A percentile compares a stretch with the other conserved stretches of the same genome.
Evolutionary conservation across 1,284 basidiomycete genomes (phyloP).

Genomic region (Gastroboletus turbinatus): DNA sequence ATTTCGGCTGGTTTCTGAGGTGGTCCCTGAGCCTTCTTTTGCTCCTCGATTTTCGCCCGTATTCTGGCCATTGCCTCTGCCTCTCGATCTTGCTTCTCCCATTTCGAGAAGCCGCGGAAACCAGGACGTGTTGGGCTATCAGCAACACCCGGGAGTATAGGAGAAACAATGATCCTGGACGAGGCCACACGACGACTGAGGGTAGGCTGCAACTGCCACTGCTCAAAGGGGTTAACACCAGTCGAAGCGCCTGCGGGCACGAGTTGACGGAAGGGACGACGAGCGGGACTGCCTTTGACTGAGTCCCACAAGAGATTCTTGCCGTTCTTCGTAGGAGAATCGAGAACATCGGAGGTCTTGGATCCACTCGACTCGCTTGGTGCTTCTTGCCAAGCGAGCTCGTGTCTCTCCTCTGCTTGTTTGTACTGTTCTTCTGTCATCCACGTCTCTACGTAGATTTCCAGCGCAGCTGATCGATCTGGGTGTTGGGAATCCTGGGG

Average conservation of each 20-base stretch:
- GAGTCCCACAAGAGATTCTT: slow-evolving; percentile 50
- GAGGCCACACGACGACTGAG: slow-evolving; percentile 42
- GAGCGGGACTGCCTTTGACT: slow-evolving; percentile 37
- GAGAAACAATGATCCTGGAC: slow-evolving; percentile 25
- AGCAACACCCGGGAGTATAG: slow-evolving; percentile 37
- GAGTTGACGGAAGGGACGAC: slow-evolving; percentile 44
- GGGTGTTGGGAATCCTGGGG: slow-evolving; percentile 76
- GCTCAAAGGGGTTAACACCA: slow-evolving; percentile 41
- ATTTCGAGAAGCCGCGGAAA: slow-evolving; percentile 63
- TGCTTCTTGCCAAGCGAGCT: slow-evolving; percentile 68
- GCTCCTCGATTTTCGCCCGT: slow-evolving; percentile 47
- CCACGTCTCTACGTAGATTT: slow-evolving; percentile 75
- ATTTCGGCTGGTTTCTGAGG: slow-evolving; percentile 10
- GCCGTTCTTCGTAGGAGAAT: slow-evolving; percentile 39
- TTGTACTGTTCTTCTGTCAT: slow-evolving; percentile 71
- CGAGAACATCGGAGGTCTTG: slow-evolving; percentile 38
- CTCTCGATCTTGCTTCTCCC: slow-evolving; percentile 81
- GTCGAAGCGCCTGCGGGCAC: slow-evolving; percentile 41
- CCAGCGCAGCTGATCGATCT: slow-evolving; percentile 61
- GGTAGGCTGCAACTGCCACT: slow-evolving; percentile 28
- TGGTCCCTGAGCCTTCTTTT: slow-evolving; percentile 35
- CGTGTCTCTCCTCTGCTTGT: slow-evolving; percentile 56
- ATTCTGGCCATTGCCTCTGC: slow-evolving; percentile 72
- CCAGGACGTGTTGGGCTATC: slow-evolving; percentile 54
- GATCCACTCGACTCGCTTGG: slow-evolving; percentile 42